Conservation (phyloP, 2,329 filamentous ascomycete genomes). For the Talaromyces atroroseus region DNA sequence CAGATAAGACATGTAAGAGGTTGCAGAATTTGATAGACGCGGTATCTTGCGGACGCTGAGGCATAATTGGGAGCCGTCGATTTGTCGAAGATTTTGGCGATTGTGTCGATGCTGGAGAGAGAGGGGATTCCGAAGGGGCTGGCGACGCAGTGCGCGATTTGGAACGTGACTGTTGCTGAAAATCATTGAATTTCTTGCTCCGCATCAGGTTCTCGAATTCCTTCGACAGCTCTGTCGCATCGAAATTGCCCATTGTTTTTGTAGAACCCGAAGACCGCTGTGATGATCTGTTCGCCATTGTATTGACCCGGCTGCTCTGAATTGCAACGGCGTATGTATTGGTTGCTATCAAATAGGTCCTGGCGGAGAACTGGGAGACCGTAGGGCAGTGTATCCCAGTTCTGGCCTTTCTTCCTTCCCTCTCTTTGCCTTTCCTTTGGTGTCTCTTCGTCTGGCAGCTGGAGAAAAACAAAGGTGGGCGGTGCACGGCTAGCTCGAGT, state of each 20-base stretch:
- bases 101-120: constrained; percentile 29
- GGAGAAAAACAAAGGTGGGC: neutral
- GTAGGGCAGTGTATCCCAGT: neutral
- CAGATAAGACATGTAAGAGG: constrained; percentile 75
- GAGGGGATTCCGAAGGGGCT: constrained; percentile 35
- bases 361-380: neutral
- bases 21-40: constrained; percentile 71
- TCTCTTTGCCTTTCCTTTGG: neutral
- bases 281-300: constrained; percentile 10
- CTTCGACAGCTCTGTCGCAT: constrained; percentile 64
- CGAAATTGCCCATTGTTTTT: constrained; percentile 8
- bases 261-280: neutral
- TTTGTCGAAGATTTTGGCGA: constrained; percentile 30
- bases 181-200: constrained; percentile 78
- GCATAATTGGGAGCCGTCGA: constrained; percentile 56
- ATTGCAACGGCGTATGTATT: neutral
- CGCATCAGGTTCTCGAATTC: constrained; percentile 84
- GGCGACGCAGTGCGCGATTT: constrained; percentile 56
- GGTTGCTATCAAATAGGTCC: neutral
- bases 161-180: constrained; percentile 58
- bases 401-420: neutral
- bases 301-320: neutral
- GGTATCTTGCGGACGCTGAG: constrained; percentile 68
- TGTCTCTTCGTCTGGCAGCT: neutral
- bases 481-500: no score